A percentile compares a stretch with the other conserved stretches of the same genome.
phyloP scores from a whole-genome alignment of 2,329 filamentous ascomycete genomes.

The Ceratocystis papillata region DNA sequence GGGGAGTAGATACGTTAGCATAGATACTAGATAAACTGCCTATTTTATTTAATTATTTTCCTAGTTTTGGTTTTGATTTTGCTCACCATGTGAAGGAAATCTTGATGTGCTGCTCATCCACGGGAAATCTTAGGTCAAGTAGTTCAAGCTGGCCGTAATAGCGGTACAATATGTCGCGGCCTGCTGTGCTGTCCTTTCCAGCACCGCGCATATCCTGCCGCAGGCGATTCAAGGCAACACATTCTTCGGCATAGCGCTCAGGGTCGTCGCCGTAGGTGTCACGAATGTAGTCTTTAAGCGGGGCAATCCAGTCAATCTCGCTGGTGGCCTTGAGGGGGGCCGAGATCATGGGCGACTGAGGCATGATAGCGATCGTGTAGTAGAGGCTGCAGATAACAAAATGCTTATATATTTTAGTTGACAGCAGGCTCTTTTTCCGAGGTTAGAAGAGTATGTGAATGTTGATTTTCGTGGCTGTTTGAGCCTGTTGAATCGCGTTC shows the following conservation, averaged over 20 bases:
- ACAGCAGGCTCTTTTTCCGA: too few relatives aligned
- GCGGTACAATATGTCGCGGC: conserved; percentile 83
- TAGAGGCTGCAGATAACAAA: not conserved
- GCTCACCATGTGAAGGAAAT: conserved; percentile 91
- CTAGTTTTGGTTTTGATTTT: not conserved
- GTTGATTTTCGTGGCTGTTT: too few relatives aligned
- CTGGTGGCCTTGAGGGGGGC: conserved; percentile 86
- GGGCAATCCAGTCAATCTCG: conserved; percentile 95
- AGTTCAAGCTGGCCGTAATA: conserved; percentile 97
- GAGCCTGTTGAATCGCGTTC: too few relatives aligned
- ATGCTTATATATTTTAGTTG: not conserved
- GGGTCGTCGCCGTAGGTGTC: conserved; percentile 93
- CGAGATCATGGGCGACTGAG: conserved; percentile 89
- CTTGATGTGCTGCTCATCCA: conserved; percentile 98
- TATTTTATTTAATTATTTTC: not conserved
- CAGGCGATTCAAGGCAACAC: conserved; percentile 81
- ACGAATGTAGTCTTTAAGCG: conserved; percentile 86
- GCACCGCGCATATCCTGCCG: conserved; percentile 97
- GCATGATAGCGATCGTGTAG: conserved; percentile 40
- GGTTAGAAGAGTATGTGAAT: too few relatives aligned
- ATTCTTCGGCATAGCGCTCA: conserved; percentile 91
- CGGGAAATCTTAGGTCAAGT: conserved; percentile 85
- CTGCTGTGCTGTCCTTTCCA: conserved; percentile 89
- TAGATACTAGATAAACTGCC: not conserved
- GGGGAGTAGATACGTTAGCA: not conserved